A percentile compares a stretch with the other conserved stretches of the same genome.
Evolutionary conservation across 345 rosid species (phyloP).

Genomic region (Diplotaxis tenuifolia): DNA sequence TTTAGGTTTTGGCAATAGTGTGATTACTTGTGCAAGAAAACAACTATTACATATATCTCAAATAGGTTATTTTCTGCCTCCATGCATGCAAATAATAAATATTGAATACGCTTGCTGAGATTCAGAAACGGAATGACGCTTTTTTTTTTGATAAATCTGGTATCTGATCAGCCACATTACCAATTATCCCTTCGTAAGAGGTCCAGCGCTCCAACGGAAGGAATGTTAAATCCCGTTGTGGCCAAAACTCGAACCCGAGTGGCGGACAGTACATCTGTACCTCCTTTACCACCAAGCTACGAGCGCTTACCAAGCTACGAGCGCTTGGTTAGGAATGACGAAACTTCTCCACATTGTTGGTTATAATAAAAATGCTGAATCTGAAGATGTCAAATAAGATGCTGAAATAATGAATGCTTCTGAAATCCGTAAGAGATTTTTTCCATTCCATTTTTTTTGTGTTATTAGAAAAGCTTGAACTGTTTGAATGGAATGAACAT

Average conservation of each 20-base stretch:
- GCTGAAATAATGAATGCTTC: neutral
- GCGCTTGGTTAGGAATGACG: constrained; percentile 69
- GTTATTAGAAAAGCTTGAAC: no score
- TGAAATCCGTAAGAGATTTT: neutral
- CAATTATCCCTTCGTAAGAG: no score
- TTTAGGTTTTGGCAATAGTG: neutral
- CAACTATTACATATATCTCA: neutral
- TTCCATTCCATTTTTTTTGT: neutral
- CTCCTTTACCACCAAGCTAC: no score
- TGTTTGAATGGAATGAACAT: no score
- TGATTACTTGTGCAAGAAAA: constrained; percentile 4
- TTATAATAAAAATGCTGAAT: no score
- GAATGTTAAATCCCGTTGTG: no score
- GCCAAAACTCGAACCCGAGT: no score
- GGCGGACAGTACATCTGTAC: no score
- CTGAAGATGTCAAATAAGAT: neutral
- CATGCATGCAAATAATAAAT: constrained; percentile 61
- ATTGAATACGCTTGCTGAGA: constrained; percentile 83
- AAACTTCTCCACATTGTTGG: constrained; percentile 52
- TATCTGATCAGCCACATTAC: no score
- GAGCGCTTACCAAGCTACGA: no score
- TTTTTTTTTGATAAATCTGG: no score
- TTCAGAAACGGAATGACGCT: constrained; percentile 95
- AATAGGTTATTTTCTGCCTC: neutral
- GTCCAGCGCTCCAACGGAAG: no score